Evolutionary conservation across 352 stramenopile genomes (phyloP).

Genomic region (Pythium diclinum): DNA sequence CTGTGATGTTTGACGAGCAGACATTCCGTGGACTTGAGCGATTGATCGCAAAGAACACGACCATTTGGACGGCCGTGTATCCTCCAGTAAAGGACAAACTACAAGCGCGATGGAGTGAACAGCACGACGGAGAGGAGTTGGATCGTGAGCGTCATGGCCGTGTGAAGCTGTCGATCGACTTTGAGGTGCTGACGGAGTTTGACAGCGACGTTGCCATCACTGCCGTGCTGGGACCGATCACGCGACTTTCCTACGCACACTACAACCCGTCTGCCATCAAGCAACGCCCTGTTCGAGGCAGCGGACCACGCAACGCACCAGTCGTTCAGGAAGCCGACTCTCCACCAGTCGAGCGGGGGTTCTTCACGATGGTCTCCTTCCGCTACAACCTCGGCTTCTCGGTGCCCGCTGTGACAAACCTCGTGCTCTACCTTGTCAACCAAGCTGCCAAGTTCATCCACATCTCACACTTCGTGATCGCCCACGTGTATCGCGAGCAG

Average conservation of each 20-base stretch:
- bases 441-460: conserved; percentile 19
- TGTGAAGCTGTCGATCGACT: conserved; percentile 19
- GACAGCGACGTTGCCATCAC: conserved; percentile 14
- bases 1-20: not conserved
- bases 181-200: conserved; percentile 8
- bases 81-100: not conserved
- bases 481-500: conserved; percentile 6
- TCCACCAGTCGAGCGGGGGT: not conserved
- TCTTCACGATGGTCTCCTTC: conserved; percentile 14
- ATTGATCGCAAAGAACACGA: conserved; percentile 12
- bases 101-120: conserved; percentile 1
- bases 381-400: conserved; percentile 7
- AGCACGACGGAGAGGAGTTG: not conserved
- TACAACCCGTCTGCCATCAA: not conserved
- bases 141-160: conserved; percentile 9
- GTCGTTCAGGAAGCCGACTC: no score
- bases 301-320: no score
- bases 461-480: conserved; percentile 12
- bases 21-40: conserved; percentile 9
- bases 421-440: conserved; percentile 19
- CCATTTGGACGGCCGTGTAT: not conserved
- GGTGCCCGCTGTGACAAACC: conserved; percentile 9
- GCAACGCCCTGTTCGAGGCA: not conserved
- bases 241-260: conserved; percentile 11
- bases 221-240: conserved; percentile 11